Base-by-base conservation (phyloP, 2,329 filamentous ascomycete species). In the Trichoderma oligosporum region DNA sequence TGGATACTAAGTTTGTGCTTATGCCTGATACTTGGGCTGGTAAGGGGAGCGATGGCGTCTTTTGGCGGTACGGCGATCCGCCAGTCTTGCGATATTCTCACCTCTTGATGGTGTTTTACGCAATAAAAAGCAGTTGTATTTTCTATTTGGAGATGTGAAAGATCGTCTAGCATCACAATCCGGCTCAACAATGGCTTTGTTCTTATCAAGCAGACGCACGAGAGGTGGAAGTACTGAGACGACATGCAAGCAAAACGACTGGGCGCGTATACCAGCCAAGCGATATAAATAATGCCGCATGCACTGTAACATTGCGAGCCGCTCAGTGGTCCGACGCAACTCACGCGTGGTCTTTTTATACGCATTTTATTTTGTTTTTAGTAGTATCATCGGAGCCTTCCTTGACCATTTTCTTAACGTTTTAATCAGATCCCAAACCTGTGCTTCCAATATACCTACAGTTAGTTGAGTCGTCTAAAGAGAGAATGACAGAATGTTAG, bases 1-100 rank as follows among this genome's bases (percentile, higher is more conserved):
- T 78, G 94, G 94, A 75, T 97, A 97, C 82, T 97, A 92, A 73
- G 66, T 56, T 57, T 60, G 60, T 59, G 45, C 57, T 63, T 64
- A 60, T 65, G 62, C 58, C 69, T 71, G 57, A 66, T 64, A 60
- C 66, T 66, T 61, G n/a, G 64, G 61, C 59, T 66, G 64, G 64
- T 64, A 62, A 66, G 63, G 39, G 64, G 65, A 71, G 68, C 66
- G 66, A 66, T 61, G 69, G 68, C 68, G 68, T 71, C 67, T 68
- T 66, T 65, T 63, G 63, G 63, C 66, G 65, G 62, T 64, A 65
- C 62, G 58, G 61, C 35, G 29, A 33, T 52, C 33, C 31, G 41
- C 47, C 54, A 48, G 31, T 51, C 46, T 58, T 64, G 67, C 63
- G 68, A 70, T 63, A 61, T 65, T 64, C 59, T 62, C 61, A 68